Evolutionary conservation across 2,329 filamentous ascomycete genomes (phyloP).

Genomic region (Biscogniauxia mediterranea): DNA sequence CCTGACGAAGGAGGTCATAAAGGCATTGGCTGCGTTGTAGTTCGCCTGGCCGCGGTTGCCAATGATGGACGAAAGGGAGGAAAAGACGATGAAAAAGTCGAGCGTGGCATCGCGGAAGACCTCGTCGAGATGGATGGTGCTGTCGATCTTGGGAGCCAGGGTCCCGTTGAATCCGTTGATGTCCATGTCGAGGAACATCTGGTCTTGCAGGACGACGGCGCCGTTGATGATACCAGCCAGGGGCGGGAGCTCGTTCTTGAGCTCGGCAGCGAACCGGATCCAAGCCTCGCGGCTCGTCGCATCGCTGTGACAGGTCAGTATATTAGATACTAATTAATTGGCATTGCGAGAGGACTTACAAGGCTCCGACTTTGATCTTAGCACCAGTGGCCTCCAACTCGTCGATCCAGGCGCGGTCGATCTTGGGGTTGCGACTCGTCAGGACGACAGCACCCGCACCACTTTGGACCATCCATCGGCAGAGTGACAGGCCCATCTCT

Average conservation of each 20-base stretch:
- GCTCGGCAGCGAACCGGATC: too few species aligned
- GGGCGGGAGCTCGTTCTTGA: background rate
- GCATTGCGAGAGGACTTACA: background rate
- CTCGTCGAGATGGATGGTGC: slow-evolving; percentile 4
- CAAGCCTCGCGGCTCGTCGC: too few species aligned
- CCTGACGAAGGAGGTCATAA: slow-evolving; percentile 3
- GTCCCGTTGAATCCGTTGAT: slow-evolving; percentile 1
- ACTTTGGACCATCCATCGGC: slow-evolving; percentile 20
- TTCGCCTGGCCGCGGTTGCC: slow-evolving; percentile 7
- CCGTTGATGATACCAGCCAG: slow-evolving; percentile 35
- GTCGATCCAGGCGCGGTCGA: slow-evolving; percentile 14
- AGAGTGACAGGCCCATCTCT: slow-evolving; percentile 22
- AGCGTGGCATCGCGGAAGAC: background rate
- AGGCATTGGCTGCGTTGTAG: slow-evolving; percentile 8
- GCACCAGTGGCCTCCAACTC: background rate
- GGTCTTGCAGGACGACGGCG: slow-evolving; percentile 39
- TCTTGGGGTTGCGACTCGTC: slow-evolving; percentile 26
- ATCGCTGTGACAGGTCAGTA: too few species aligned
- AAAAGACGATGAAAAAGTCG: slow-evolving; percentile 10
- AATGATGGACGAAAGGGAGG: background rate
- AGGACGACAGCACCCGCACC: slow-evolving; percentile 26
- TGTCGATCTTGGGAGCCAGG: slow-evolving; percentile 5
- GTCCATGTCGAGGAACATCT: slow-evolving; percentile 4
- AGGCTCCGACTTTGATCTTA: slow-evolving; percentile 4
- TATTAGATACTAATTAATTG: too few species aligned